A percentile compares a stretch with the other conserved stretches of the same genome.
These are phyloP conservation scores for Saccharomycopsis sp. DNA, from an alignment of 805 yeast genomes.

Conservation along the genomic window DNA sequence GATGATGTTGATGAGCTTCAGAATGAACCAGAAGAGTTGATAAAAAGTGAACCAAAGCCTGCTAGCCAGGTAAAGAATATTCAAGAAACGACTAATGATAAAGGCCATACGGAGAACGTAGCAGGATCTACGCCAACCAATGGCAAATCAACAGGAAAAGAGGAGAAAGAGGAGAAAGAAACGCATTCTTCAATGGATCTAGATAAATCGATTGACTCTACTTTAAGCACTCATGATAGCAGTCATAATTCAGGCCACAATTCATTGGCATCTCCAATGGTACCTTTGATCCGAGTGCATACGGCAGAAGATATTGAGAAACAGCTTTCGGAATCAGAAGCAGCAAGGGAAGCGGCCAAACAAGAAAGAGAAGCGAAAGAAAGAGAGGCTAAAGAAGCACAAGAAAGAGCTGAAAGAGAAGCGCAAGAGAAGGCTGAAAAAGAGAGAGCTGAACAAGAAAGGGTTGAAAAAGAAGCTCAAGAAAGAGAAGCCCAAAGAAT, in stretches of 20 bases:
- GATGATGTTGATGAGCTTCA: slow-evolving; percentile 1
- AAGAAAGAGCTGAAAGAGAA: not conserved
- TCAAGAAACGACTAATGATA: not conserved
- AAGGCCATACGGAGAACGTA: not conserved
- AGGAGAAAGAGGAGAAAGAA: not conserved
- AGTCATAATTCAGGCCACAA: not conserved
- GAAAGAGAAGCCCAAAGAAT: not conserved
- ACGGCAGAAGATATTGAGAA: not conserved
- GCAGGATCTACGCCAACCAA: too few relatives aligned
- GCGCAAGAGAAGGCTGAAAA: not conserved
- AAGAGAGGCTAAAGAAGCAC: not conserved
- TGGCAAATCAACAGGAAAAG: not conserved
- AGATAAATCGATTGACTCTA: not conserved
- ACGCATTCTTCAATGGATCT: not conserved
- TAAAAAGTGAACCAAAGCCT: not conserved
- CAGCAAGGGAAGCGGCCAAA: not conserved
- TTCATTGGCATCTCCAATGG: not conserved
- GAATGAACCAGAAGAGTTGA: not conserved
- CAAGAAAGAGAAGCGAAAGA: not conserved
- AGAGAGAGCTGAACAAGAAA: not conserved
- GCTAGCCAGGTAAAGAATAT: not conserved
- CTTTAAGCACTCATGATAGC: not conserved
- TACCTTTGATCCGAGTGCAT: not conserved
- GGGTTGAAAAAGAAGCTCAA: not conserved
- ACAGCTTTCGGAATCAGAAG: not conserved